Conservation (phyloP, 768 basidiomycete genomes). For the Mycena rebaudengoi region DNA sequence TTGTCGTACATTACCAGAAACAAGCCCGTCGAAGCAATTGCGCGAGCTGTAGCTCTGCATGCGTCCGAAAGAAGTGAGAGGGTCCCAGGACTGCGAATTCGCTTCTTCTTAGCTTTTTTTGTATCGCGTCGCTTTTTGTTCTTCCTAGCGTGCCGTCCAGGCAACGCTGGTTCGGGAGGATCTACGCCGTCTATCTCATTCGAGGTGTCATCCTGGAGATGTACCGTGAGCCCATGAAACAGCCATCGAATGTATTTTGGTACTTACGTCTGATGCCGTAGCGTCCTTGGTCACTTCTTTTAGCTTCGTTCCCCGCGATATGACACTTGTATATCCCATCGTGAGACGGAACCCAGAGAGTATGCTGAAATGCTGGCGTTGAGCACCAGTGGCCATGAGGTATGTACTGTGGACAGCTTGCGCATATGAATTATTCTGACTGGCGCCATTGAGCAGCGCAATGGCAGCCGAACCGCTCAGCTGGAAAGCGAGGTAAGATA, state of each 20-base stretch:
- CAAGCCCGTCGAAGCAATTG: slow-evolving; percentile 1
- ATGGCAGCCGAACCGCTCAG: neutral
- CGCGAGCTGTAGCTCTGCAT: neutral
- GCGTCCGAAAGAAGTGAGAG: neutral
- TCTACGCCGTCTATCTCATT: neutral
- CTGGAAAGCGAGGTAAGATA: neutral
- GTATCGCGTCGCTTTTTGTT: neutral
- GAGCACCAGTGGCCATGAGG: slow-evolving; percentile 27
- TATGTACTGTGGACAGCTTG: no score
- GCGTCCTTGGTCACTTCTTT: neutral
- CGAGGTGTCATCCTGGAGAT: neutral
- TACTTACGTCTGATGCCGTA: neutral
- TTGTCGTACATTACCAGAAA: slow-evolving; percentile 35
- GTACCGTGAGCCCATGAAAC: neutral
- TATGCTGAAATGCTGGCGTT: slow-evolving; percentile 32
- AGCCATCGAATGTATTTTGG: neutral
- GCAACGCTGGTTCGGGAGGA: neutral
- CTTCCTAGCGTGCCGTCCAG: neutral
- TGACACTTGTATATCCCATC: slow-evolving; percentile 27
- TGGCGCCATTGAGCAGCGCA: neutral
- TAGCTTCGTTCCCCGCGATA: neutral
- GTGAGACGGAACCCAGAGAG: slow-evolving; percentile 25
- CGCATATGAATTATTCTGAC: slow-evolving; percentile 12
- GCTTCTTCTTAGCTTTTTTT: neutral
- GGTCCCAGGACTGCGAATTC: neutral